Conservation (phyloP, 257 asterid species). For the Anisodus tanguticus region DNA sequence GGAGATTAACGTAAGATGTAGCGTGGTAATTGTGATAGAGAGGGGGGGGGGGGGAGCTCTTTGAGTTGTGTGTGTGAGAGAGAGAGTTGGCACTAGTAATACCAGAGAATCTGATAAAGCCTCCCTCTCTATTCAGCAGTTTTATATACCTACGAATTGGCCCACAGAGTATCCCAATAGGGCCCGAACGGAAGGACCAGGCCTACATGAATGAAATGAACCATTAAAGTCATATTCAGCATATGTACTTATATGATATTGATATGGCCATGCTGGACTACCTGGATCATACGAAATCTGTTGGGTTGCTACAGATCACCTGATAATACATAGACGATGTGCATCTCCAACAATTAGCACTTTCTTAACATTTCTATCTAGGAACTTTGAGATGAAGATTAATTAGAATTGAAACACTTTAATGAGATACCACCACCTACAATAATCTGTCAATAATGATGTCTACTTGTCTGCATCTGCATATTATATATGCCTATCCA, state of each 20-base stretch:
- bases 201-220: slow-evolving; percentile 7
- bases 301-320: background rate
- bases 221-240: background rate
- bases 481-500: background rate
- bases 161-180: background rate
- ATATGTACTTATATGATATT: background rate
- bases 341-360: background rate
- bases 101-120: background rate
- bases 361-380: background rate
- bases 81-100: slow-evolving; percentile 9
- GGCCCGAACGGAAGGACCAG: background rate
- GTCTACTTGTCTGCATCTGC: slow-evolving; percentile 5
- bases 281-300: background rate
- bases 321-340: background rate
- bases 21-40: background rate
- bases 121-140: background rate
- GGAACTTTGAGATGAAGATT: background rate
- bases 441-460: background rate
- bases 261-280: background rate
- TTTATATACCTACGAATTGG: background rate
- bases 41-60: background rate
- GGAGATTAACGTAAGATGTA: background rate
- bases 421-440: background rate
- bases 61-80: too few relatives aligned
- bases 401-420: background rate